Percentiles rank a stretch among this genome's conserved stretches.
These are phyloP conservation scores for Quercus engelmannii DNA, from an alignment of 306 rosid genomes.

Conservation along the genomic window DNA sequence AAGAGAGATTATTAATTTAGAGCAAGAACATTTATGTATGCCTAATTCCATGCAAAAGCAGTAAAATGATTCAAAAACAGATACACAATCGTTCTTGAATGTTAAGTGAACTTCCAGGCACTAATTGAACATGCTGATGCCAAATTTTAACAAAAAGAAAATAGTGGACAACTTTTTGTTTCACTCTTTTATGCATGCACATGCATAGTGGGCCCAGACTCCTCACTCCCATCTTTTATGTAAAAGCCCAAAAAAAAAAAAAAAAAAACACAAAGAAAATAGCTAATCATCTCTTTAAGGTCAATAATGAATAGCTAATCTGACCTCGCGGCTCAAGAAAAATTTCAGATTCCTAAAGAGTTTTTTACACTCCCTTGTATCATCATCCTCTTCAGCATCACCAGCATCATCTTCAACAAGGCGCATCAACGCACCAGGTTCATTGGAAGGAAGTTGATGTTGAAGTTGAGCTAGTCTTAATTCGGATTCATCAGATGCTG, in stretches of 20 bases:
- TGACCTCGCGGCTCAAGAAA: constrained; percentile 92
- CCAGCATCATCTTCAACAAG: constrained; percentile 62
- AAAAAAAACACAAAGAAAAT: background rate
- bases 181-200: too few species aligned
- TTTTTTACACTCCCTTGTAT: constrained; percentile 64
- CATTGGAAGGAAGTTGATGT: constrained; percentile 83
- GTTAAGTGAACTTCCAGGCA: background rate
- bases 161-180: background rate
- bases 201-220: too few species aligned
- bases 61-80: background rate
- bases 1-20: background rate
- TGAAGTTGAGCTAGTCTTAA: constrained; percentile 92
- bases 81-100: background rate
- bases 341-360: constrained; percentile 77
- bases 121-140: background rate
- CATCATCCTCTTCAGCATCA: constrained; percentile 72
- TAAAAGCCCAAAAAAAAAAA: too few species aligned
- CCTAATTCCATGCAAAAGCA: background rate
- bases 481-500: constrained; percentile 48
- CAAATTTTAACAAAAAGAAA: background rate
- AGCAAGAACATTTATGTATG: background rate
- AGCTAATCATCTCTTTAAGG: background rate
- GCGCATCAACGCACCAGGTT: constrained; percentile 83
- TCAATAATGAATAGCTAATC: constrained; percentile 1
- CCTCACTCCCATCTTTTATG: too few species aligned